Evolutionary conservation across 805 yeast genomes (phyloP).

Genomic region (Wickerhamomyces sydowiorum): DNA sequence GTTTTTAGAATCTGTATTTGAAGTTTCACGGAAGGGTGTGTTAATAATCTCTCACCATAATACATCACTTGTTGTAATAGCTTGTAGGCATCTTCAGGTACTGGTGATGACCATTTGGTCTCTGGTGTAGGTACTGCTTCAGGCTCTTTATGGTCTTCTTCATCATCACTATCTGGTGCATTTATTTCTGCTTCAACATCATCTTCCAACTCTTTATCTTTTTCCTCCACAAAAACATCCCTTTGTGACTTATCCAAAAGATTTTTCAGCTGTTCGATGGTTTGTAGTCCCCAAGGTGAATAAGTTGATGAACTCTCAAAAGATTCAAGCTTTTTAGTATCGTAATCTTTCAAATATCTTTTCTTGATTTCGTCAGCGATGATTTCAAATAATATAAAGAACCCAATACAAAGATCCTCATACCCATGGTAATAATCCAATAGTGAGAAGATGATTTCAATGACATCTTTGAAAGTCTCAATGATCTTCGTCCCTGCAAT

Average conservation of each 20-base stretch:
- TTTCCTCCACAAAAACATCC: constrained; percentile 25
- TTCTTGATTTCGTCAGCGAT: constrained; percentile 43
- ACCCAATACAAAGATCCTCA: constrained; percentile 60
- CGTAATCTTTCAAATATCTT: constrained; percentile 27
- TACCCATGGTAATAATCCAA: constrained; percentile 87
- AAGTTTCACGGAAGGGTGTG: constrained; percentile 58
- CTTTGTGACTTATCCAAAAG: constrained; percentile 33
- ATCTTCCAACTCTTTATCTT: constrained; percentile 30
- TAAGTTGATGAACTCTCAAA: constrained; percentile 21
- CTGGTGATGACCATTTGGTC: constrained; percentile 60
- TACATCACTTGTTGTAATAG: constrained; percentile 54
- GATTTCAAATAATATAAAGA: constrained; percentile 65
- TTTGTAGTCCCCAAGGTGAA: constrained; percentile 38
- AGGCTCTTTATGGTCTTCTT: constrained; percentile 22
- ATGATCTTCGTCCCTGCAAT: constrained; percentile 66
- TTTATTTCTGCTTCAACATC: constrained; percentile 31
- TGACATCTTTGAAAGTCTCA: constrained; percentile 63
- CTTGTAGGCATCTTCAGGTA: constrained; percentile 56
- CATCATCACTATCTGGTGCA: constrained; percentile 28
- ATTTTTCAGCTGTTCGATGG: constrained; percentile 36
- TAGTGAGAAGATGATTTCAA: constrained; percentile 67
- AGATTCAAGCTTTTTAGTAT: constrained; percentile 9
- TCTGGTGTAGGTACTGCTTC: constrained; percentile 19
- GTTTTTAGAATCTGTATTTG: constrained; percentile 52
- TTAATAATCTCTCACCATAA: constrained; percentile 64